Conservation (phyloP, 306 rosid species). For the Cyclanthera cordifolia region DNA sequence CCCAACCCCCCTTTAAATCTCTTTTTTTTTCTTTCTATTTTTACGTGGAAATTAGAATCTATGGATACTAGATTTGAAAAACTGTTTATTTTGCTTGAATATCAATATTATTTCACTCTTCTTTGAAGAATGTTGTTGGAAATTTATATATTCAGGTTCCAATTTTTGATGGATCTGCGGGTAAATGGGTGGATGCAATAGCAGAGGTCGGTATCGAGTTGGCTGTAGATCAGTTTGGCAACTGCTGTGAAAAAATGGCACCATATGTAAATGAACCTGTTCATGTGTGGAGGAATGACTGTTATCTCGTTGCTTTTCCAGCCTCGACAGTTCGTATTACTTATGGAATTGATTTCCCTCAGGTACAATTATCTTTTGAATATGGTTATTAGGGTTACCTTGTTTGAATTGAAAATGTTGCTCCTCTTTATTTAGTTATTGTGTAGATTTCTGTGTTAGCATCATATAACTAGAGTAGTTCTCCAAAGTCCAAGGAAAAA, state of each 20-base stretch:
- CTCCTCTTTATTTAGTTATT: background rate
- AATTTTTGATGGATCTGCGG: slow-evolving; percentile 81
- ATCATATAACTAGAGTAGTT: background rate
- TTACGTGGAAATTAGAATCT: no score
- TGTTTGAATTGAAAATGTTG: background rate
- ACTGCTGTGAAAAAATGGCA: slow-evolving; percentile 43
- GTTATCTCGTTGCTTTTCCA: slow-evolving; percentile 72
- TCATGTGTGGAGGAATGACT: slow-evolving; percentile 51
- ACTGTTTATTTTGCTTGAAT: background rate
- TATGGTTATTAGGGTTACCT: background rate
- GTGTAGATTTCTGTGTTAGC: background rate
- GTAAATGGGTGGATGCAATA: slow-evolving; percentile 67
- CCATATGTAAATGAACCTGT: slow-evolving; percentile 61
- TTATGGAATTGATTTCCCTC: slow-evolving; percentile 64
- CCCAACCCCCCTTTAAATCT: no score
- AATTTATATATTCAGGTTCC: slow-evolving; percentile 48
- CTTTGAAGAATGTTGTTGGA: slow-evolving; percentile 15
- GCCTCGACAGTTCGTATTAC: slow-evolving; percentile 40
- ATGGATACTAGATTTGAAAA: no score
- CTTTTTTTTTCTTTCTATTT: no score
- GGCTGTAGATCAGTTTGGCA: slow-evolving; percentile 45
- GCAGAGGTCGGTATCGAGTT: slow-evolving; percentile 50
- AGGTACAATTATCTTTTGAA: slow-evolving; percentile 35
- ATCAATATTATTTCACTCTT: background rate
- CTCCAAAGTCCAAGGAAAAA: no score